Base-by-base conservation (phyloP, 208 protist species). In the Trichomonas gallinae region DNA sequence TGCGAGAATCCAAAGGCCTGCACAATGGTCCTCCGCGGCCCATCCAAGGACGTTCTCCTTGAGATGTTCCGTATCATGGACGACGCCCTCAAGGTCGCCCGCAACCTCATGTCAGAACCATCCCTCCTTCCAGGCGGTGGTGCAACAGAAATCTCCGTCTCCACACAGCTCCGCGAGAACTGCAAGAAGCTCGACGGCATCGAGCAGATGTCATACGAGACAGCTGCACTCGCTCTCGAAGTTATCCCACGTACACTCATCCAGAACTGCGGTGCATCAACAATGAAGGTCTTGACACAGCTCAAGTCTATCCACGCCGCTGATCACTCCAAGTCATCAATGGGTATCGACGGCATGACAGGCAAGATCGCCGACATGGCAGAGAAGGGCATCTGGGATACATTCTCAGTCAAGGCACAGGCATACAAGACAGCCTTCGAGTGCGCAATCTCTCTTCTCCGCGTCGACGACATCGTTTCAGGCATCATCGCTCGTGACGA, bases 41-140 rank as follows among this genome's bases (percentile, higher is more conserved):
- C 99, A 40, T 99, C 98, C 97, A 99, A 99, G 98, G 99, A 99
- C 97, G 98, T 99, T n/a, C 98, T 99, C 36, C 99, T 99, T 97
- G 99, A 99, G 98, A 98, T 99, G 97, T 99, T 99, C 98, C 98
- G 99, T 96, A 99, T 99, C 98, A 97, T 99, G 31, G 98, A 99
- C 82, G 99, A 99, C 97, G 99, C 99, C 51, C 99, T 99, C 98
- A 98, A 98, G 97, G 99, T 99, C 26, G 98, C 99, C 34, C 98
- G 99, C 83, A 99, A 99, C 98, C 98, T 99, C 49, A 97, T 99
- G 96, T 45, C 97, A 23, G 98, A 99, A 96, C 99, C 99, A 38
- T 97, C 98, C 91, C 97, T 99, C 36, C 98, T 99, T 23, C 99
- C 99, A 96, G 99, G 99, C 96, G 99, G 99, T 48, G 99, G 99